Evolutionary conservation across 257 asterid species (phyloP), one percentile per base, ranked within the genome.

Genomic region (Scutellaria minor): DNA sequence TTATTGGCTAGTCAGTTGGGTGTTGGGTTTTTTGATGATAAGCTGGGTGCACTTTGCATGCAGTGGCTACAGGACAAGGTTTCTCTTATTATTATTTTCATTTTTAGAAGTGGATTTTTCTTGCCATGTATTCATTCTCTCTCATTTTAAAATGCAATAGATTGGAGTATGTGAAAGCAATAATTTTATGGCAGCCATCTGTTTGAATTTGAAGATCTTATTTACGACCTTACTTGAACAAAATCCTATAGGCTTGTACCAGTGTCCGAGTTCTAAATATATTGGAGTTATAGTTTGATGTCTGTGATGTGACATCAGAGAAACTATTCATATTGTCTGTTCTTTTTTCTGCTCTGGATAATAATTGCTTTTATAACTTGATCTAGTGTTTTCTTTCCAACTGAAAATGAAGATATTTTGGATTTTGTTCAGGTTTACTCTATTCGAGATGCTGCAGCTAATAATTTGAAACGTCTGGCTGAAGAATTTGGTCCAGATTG

Each of bases 401-500:
- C 18, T 54, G 71, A 15, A 10, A 58, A 22, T 15, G 74, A 22
- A 18, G 51, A 64, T 24, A 12, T 46, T 24, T 42, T 61, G 63
- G 15, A 45, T 31, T 56, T 8, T 70, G 15, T 82, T 65, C 76
- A 90, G 97, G 97, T 90, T 64, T 88, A 86, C 71, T 86, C 95
- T 14, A 90, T 90, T 76, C 83, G 97, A 77, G 97, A 90, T 54
- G 97, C 95, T 56, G 97, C 97, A 59, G 89, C 95, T 22, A 88
- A 86, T 81, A 88, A 86, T 82, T 86, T 86, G 77, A 80, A 80
- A 74, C 96, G 96, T 39, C 85, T 91, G 57, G 95, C 97, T 0
- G 97, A 91, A 68, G 97, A 91, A 74, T 91, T 91, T 20, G 95
- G 97, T 69, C 96, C 96, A 63, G 94, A 86, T 66, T 91, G 97